phyloP scores from a whole-genome alignment of 495 filamentous ascomycete genomes.

The Penicillium diatomitis region DNA sequence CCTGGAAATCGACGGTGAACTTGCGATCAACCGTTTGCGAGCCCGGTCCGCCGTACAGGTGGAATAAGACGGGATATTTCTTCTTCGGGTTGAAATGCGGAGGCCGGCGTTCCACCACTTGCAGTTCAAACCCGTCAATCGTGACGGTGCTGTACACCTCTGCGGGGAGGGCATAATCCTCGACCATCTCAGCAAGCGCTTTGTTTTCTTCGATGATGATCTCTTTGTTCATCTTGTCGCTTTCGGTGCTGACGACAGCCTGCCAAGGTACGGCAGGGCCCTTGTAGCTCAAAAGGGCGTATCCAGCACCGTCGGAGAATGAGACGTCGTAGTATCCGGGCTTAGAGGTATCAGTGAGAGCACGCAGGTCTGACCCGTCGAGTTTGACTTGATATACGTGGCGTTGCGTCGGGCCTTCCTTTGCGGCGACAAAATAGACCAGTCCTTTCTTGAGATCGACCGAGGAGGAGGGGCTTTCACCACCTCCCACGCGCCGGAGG shows the following conservation, averaged over 20 bases:
- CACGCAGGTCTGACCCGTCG: slow-evolving; percentile 59
- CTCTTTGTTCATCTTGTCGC: slow-evolving; percentile 52
- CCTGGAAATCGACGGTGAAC: slow-evolving; percentile 82
- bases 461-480: slow-evolving; percentile 76
- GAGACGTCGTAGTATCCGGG: slow-evolving; percentile 81
- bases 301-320: slow-evolving; percentile 74
- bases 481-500: slow-evolving; percentile 87
- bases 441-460: slow-evolving; percentile 77
- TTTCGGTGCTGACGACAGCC: slow-evolving; percentile 76
- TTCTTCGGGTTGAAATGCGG: slow-evolving; percentile 80
- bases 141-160: slow-evolving; percentile 78
- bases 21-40: slow-evolving; percentile 77
- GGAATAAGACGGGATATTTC: slow-evolving; percentile 89
- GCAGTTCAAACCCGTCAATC: slow-evolving; percentile 67
- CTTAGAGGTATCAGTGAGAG: slow-evolving; percentile 66
- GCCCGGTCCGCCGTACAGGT: slow-evolving; percentile 83
- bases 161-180: slow-evolving; percentile 72
- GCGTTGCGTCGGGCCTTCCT: slow-evolving; percentile 76
- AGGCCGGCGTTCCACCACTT: slow-evolving; percentile 83
- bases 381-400: slow-evolving; percentile 85
- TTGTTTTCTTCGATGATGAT: slow-evolving; percentile 69
- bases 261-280: slow-evolving; percentile 89
- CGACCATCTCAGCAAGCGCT: slow-evolving; percentile 54
- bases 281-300: slow-evolving; percentile 70
- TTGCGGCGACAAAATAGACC: slow-evolving; percentile 85